Evolutionary conservation across 495 filamentous ascomycete genomes (phyloP), one percentile per base, ranked within the genome.

Genomic region (Penicillium fimorum): DNA sequence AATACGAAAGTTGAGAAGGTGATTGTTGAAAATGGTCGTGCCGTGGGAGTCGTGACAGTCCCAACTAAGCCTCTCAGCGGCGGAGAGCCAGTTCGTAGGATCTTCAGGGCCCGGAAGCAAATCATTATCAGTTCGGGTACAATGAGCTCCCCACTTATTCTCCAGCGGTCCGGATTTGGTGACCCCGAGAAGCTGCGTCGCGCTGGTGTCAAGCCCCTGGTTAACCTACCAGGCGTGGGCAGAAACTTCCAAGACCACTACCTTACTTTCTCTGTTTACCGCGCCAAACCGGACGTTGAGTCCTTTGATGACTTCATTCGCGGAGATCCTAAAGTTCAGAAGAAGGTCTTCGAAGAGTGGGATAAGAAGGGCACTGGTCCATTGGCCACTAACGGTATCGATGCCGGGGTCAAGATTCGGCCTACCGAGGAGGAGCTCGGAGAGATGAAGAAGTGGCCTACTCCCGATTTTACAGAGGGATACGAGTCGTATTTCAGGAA

Each of bases 221-320:
- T 91, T 54, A 80, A 93, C 61, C 82, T 92, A n/a, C 89, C 89
- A 0, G 89, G 89, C 37, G 88, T 93, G 48, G 89, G 88, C 53
- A 78, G 86, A 30, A 92, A 92, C 71, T 92, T 91, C 80, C 89
- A 92, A 67, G 88, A 92, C 69, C 89, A 93, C 60, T 91, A 94
- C 66, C 81, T 94, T 32, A 90, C 87, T 2, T 91, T 92, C 68
- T 83, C 88, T 4, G 79, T 83, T 44, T 92, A 79, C 64, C 76
- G 89, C 37, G 89, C 88, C 30, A 91, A 91, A 75, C 89, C 88
- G 2, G 83, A 87, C 27, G 83, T 84, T 7, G 88, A 94, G 62
- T 84, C 82, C 2, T 94, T 92, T 61, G 89, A 91, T 65, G 88
- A 91, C 69, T 92, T 94, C 68, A 76, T 87, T 2, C 81, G 89